Evolutionary conservation across 257 asterid species (phyloP).

Genomic region (Solanum clarkiae): DNA sequence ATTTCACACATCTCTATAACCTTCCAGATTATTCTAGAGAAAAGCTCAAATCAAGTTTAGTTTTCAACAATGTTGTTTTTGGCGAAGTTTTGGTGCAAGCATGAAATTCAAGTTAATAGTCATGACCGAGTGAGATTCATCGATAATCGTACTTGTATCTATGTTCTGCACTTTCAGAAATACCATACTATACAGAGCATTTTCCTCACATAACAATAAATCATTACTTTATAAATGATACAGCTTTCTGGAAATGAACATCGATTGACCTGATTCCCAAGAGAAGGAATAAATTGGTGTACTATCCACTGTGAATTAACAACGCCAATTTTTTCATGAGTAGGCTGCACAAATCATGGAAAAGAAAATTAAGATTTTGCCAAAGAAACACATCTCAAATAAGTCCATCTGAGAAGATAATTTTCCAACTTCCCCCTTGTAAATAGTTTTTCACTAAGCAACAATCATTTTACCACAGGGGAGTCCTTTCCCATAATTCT

Average conservation of each 20-base stretch:
- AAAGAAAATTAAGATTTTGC: not conserved
- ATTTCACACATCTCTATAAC: too few species aligned
- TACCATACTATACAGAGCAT: not conserved
- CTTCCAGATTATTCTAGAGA: too few species aligned
- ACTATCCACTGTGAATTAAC: constrained; percentile 87
- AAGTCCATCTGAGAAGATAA: not conserved
- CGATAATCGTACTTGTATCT: not conserved
- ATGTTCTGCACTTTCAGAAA: not conserved
- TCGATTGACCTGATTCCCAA: constrained; percentile 68
- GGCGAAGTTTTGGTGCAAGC: not conserved
- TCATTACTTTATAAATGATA: not conserved
- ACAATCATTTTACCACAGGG: not conserved
- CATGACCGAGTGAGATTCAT: not conserved
- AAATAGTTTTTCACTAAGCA: not conserved
- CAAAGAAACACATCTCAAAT: not conserved
- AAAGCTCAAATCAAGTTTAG: too few species aligned
- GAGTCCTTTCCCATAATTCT: not conserved
- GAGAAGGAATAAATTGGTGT: constrained; percentile 87
- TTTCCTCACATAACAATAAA: not conserved
- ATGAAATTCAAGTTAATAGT: not conserved
- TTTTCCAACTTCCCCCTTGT: not conserved
- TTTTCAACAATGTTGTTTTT: not conserved
- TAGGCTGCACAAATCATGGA: constrained; percentile 36
- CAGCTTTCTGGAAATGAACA: not conserved
- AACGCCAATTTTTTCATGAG: constrained; percentile 15